Conservation (phyloP, 371 early-diverging fungal species). For the Rhizopus delemar region DNA sequence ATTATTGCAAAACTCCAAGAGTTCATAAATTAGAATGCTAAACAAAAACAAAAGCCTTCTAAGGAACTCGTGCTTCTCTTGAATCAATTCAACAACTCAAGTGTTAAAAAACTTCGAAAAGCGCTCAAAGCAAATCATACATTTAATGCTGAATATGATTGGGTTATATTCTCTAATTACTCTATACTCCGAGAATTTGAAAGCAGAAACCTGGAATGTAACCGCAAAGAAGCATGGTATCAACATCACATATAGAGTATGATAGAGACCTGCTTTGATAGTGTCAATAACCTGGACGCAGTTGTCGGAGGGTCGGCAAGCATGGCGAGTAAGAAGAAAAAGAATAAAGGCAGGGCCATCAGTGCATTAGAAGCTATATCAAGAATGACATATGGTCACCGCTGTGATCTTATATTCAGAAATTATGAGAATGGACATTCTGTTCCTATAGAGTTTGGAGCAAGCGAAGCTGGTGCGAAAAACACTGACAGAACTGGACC, state of each 20-base stretch:
- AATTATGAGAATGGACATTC: background rate
- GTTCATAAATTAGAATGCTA: conserved; percentile 3
- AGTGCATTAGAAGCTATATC: background rate
- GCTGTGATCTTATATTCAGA: background rate
- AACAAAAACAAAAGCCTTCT: background rate
- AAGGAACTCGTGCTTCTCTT: background rate
- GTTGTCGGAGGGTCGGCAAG: conserved; percentile 1
- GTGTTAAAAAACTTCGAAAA: conserved; percentile 1
- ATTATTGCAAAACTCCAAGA: conserved; percentile 5
- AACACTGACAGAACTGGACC: background rate
- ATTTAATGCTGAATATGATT: conserved; percentile 7
- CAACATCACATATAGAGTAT: conserved; percentile 19
- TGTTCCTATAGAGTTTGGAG: background rate
- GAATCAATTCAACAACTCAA: background rate
- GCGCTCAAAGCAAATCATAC: conserved; percentile 8
- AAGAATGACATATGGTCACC: conserved; percentile 1
- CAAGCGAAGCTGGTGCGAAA: background rate
- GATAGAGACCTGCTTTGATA: conserved; percentile 13
- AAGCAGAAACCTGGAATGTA: conserved; percentile 11
- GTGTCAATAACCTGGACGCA: conserved; percentile 4
- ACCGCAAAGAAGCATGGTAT: conserved; percentile 17
- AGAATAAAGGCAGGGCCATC: background rate
- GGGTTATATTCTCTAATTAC: conserved; percentile 5
- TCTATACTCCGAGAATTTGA: conserved; percentile 15
- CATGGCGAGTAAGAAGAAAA: conserved; percentile 1